Evolutionary conservation across 768 basidiomycete genomes (phyloP).

Genomic region (Tylopilus sp.): DNA sequence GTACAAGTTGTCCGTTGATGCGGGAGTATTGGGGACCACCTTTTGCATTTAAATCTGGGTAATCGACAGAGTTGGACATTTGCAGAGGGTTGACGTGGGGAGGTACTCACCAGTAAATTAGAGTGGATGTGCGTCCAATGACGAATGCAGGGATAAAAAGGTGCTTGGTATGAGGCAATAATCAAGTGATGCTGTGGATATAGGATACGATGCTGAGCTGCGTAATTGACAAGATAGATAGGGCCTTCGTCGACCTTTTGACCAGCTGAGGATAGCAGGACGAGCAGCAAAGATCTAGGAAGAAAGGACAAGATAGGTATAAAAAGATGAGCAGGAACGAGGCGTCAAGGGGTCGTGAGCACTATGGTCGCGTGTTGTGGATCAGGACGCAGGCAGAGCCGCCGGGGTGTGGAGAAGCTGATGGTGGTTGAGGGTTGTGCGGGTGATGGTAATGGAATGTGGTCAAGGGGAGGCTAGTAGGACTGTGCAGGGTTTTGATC

Average conservation of each 20-base stretch:
- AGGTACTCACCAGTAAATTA: slow-evolving; percentile 47
- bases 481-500: slow-evolving; percentile 62
- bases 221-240: slow-evolving; percentile 40
- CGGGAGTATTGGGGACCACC: slow-evolving; percentile 58
- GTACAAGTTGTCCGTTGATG: slow-evolving; percentile 34
- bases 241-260: slow-evolving; percentile 36
- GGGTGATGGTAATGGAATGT: slow-evolving; percentile 44
- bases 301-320: slow-evolving; percentile 49
- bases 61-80: slow-evolving; percentile 24
- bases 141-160: slow-evolving; percentile 48
- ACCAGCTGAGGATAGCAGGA: slow-evolving; percentile 33
- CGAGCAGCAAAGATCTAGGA: slow-evolving; percentile 38
- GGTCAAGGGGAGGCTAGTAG: slow-evolving; percentile 56
- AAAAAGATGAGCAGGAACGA: slow-evolving; percentile 43
- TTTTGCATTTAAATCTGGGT: slow-evolving; percentile 64
- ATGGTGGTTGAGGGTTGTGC: slow-evolving; percentile 38
- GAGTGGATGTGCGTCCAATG: slow-evolving; percentile 38
- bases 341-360: slow-evolving; percentile 60
- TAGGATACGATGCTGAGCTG: slow-evolving; percentile 39
- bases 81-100: slow-evolving; percentile 8
- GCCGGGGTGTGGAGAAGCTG: slow-evolving; percentile 25
- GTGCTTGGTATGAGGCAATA: slow-evolving; percentile 44
- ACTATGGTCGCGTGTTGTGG: slow-evolving; percentile 39
- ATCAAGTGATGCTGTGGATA: slow-evolving; percentile 44
- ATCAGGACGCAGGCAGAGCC: slow-evolving; percentile 29